A percentile compares a stretch with the other conserved stretches of the same genome.
Evolutionary conservation across 257 asterid genomes (phyloP).

Genomic region (Capsicum rhomboideum): DNA sequence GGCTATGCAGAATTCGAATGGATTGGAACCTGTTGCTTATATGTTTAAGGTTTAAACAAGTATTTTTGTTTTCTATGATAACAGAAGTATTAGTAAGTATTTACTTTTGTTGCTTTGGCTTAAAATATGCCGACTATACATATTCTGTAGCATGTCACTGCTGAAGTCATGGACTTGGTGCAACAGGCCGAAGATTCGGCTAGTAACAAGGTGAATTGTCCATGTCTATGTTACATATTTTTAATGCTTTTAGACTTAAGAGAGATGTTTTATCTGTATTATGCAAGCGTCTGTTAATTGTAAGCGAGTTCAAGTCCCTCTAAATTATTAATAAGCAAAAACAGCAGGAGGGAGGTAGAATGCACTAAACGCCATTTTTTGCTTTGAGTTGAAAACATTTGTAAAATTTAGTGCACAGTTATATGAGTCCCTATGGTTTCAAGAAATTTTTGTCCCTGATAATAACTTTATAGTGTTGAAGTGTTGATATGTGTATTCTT

Average conservation of each 20-base stretch:
- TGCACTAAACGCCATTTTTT: neutral
- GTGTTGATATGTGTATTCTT: slow-evolving; percentile 5
- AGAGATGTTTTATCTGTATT: no score
- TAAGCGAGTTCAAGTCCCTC: no score
- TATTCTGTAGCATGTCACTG: slow-evolving; percentile 29
- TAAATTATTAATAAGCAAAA: neutral
- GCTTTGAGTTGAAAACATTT: neutral
- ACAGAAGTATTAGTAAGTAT: neutral
- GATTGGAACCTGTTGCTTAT: slow-evolving; percentile 25
- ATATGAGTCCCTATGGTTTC: neutral
- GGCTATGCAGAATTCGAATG: slow-evolving; percentile 6
- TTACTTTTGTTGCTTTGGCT: neutral
- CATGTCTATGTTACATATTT: neutral
- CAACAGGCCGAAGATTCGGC: slow-evolving; percentile 30
- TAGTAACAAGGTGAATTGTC: slow-evolving; percentile 21
- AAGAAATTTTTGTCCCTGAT: neutral
- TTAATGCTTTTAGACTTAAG: neutral
- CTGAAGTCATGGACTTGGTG: slow-evolving; percentile 23
- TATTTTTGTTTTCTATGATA: neutral
- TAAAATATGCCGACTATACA: neutral
- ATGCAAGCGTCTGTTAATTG: no score
- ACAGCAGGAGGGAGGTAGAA: neutral
- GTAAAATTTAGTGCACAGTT: neutral
- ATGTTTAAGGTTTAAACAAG: slow-evolving; percentile 39
- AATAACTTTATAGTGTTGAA: neutral